Evolutionary conservation across 225 moss, liverwort and hornwort species (phyloP), one percentile per base, ranked within the genome.

Genomic region (Marchantia polymorpha): DNA sequence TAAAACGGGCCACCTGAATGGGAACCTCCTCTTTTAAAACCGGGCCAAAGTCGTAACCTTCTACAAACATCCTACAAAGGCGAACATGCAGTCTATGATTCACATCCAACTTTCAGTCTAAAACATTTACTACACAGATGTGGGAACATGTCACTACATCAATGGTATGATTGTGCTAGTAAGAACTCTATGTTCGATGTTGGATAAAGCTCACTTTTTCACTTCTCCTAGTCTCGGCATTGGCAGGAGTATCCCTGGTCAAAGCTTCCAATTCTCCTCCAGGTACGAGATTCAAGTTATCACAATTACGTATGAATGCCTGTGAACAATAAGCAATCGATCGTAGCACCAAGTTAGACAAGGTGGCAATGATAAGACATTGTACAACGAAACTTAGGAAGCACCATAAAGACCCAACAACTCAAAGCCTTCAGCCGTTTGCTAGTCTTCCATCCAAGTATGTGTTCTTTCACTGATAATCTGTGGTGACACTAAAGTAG

Each of bases 271-370:
- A 81, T 73, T 99, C 95, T 75, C 78, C 85, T 64, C 85, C 89
- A 69, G 99, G 91, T 52, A 99, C 89, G 60, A 99, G 82, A 71
- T 92, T 93, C 82, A 95, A 87, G 20, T 83, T 85, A 76, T 93
- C 99, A 83, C 99, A 95, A 76, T 86, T 85, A 84, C 86, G 91
- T 72, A 93, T 89, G 60, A 95, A 99, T 69, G 76, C 87, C 95
- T 99, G 80, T n/a, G 25, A 49, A 81, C 15, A 1, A 50, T 8
- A 12, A 72, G 14, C 25, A 52, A 69, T 17, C 46, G 20, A 47
- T 48, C 46, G 20, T 19, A 3, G 19, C 46, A 48, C 8, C 23
- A 5, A 49, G 71, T 71, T 50, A 50, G 71, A 17, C 39, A 39
- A 39, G 39, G 39, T 39, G 39, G 39, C 39, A 5, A 39, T 39